Base-by-base conservation (phyloP, 2,329 filamentous ascomycete genomes). In the Hansfordia pulvinata region DNA sequence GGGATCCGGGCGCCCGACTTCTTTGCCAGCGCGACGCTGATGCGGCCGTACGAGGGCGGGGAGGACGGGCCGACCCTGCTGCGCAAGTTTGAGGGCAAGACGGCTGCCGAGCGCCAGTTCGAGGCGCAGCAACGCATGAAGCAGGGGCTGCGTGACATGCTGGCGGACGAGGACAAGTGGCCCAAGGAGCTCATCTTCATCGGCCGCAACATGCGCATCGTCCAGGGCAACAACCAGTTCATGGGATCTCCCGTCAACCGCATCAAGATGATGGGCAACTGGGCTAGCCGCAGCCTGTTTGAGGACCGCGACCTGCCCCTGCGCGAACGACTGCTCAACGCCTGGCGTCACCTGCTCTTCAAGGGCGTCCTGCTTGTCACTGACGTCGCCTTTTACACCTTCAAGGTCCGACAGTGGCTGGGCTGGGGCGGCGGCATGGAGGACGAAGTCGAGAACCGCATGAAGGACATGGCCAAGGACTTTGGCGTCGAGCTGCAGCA, bases 121-220 rank as follows among this genome's bases (percentile, higher is more conserved):
- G 81, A 83, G 41, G 83, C 92, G 86, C 93, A 93, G 53, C 67
- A 77, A 50, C 71, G 75, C 38, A 77, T 93, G 60, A 81, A 81
- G 49, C 69, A 82, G 33, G 65, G 64, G 2, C 56, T 72, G 27
- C 60, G 66, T 18, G 68, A 72, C 33, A 75, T 93, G 31, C 66
- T 94, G 6, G 72, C 72, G 7, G 84, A 93, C 51, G 84, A 92
- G 53, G 75, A 76, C 21, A 85, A 86, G 48, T 88, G 82, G 75
- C 86, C 86, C 4, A 78, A 80, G 45, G 85, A 93, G 50, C 74
- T 94, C 31, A 75, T 93, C 42, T 93, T 94, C 52, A 85, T 94
- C 40, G 84, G 83, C 2, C 71, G 86, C 20, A 93, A 93, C 50
- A 72, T 93, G 62, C 73, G 86, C 28, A 93, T 94, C 42, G 85